These are phyloP conservation scores for Fusarium bulbicola DNA, from an alignment of 2,329 filamentous ascomycete species.

Conservation along the genomic window DNA sequence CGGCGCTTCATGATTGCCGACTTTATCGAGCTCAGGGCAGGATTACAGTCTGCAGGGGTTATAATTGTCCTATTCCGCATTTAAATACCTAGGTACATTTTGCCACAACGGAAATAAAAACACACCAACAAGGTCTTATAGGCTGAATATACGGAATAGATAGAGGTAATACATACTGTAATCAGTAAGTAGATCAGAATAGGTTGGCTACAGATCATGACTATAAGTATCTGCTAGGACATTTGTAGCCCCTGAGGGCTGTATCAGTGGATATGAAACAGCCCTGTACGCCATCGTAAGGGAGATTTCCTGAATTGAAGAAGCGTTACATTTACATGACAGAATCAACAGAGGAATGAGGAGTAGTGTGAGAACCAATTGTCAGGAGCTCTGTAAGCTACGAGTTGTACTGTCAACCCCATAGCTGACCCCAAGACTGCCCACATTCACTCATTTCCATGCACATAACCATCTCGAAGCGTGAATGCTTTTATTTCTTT, in stretches of 20 bases:
- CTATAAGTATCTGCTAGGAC: no score
- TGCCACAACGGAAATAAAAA: no score
- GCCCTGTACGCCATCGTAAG: not conserved
- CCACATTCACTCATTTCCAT: not conserved
- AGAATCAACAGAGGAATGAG: not conserved
- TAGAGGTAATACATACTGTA: no score
- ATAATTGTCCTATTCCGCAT: no score
- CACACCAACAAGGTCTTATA: no score
- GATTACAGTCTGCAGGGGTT: not conserved
- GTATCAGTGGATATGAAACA: conserved; percentile 21
- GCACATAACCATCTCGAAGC: conserved; percentile 20
- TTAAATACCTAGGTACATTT: no score
- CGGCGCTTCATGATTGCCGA: conserved; percentile 17
- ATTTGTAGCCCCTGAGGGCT: no score
- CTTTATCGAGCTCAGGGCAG: not conserved
- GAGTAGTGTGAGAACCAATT: not conserved
- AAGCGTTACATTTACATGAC: not conserved
- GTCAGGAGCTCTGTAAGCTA: not conserved
- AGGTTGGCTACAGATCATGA: no score
- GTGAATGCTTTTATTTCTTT: conserved; percentile 38
- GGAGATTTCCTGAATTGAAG: not conserved
- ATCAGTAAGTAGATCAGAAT: no score
- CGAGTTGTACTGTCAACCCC: not conserved
- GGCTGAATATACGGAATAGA: no score
- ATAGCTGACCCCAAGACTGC: not conserved